Conservation (phyloP, 129 eudicot genomes). For the Calendula officinalis region DNA sequence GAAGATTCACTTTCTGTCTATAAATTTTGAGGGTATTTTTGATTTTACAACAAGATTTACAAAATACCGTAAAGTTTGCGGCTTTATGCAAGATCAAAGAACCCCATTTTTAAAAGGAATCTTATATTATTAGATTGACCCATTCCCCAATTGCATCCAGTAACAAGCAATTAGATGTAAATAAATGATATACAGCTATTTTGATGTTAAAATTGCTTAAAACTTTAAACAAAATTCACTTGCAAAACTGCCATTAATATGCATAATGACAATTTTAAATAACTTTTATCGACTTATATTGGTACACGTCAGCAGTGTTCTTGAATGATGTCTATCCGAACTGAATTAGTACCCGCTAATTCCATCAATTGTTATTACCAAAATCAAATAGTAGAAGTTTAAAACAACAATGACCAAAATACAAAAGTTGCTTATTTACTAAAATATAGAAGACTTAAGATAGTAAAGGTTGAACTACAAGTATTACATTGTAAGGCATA, state of each 20-base stretch:
- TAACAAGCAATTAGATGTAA: not conserved
- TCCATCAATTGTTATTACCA: not conserved
- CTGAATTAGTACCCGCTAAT: not conserved
- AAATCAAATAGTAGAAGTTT: not conserved
- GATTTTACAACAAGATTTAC: slow-evolving; percentile 12
- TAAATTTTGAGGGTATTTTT: slow-evolving; percentile 19
- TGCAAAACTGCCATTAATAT: too few relatives aligned
- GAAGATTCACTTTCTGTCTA: slow-evolving; percentile 5
- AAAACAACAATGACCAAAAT: slow-evolving; percentile 8
- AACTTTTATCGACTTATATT: not conserved
- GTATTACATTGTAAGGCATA: slow-evolving; percentile 8
- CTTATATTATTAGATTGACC: not conserved
- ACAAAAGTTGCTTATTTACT: not conserved
- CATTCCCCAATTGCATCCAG: not conserved
- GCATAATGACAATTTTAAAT: not conserved
- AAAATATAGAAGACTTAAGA: not conserved
- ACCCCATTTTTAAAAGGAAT: slow-evolving; percentile 4
- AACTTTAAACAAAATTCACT: not conserved
- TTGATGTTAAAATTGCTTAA: not conserved
- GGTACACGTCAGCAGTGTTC: not conserved
- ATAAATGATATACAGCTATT: not conserved
- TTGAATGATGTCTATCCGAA: not conserved
- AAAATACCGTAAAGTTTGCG: too few relatives aligned
- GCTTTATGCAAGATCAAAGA: too few relatives aligned
- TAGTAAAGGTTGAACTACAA: not conserved